These are phyloP conservation scores for Sanghuangporus baumii DNA, from an alignment of 1,284 basidiomycete genomes.

Conservation along the genomic window DNA sequence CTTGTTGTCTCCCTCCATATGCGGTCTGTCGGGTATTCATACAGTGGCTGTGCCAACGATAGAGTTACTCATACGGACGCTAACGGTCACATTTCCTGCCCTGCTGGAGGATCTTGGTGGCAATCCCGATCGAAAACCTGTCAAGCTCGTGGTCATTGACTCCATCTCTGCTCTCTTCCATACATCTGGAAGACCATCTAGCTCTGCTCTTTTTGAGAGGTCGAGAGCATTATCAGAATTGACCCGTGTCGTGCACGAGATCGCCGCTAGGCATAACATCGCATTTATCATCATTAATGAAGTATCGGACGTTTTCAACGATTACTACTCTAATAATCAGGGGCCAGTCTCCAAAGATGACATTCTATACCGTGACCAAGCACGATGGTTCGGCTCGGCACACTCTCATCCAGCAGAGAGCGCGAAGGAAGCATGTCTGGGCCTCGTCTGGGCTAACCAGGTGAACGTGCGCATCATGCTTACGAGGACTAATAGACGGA, in stretches of 20 bases:
- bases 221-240: constrained; percentile 65
- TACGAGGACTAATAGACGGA: constrained; percentile 65
- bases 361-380: constrained; percentile 67
- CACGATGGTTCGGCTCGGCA: constrained; percentile 68
- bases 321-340: constrained; percentile 22
- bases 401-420: constrained; percentile 50
- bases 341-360: constrained; percentile 27
- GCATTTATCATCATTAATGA: constrained; percentile 85
- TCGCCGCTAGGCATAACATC: constrained; percentile 58
- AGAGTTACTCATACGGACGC: constrained; percentile 58
- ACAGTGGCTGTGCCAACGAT: constrained; percentile 56
- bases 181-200: constrained; percentile 46
- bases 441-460: constrained; percentile 88
- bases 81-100: constrained; percentile 58
- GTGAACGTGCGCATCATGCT: constrained; percentile 82
- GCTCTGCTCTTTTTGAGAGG: constrained; percentile 59
- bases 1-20: constrained; percentile 37
- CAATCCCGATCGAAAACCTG: constrained; percentile 37
- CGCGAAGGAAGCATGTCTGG: constrained; percentile 75
- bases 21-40: constrained; percentile 62
- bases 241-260: constrained; percentile 57
- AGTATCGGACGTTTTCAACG: constrained; percentile 70
- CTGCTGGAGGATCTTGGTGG: constrained; percentile 40
- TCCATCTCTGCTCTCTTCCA: constrained; percentile 79
- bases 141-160: constrained; percentile 76